These are phyloP conservation scores for Stephania japonica DNA, from an alignment of 164 flowering plant genomes.

Conservation along the genomic window DNA sequence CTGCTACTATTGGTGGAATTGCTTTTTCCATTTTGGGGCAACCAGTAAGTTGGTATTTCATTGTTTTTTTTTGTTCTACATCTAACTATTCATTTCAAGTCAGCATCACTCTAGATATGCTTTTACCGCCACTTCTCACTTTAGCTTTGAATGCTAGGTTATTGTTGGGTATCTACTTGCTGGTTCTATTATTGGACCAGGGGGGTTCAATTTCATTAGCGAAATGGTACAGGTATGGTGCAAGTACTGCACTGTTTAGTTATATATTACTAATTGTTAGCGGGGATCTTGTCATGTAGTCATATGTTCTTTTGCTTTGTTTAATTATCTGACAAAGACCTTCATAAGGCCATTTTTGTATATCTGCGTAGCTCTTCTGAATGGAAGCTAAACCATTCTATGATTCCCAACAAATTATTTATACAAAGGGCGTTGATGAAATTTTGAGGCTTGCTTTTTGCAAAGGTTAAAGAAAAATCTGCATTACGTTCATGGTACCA, in stretches of 20 bases:
- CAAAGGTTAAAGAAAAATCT: too few species aligned
- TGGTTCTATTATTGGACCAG: constrained; percentile 93
- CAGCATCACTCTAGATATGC: constrained; percentile 3
- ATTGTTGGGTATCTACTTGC: constrained; percentile 93
- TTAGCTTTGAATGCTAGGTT: constrained; percentile 36
- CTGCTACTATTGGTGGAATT: constrained; percentile 96
- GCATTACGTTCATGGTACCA: too few species aligned
- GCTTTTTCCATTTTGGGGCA: constrained; percentile 87
- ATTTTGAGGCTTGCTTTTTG: too few species aligned
- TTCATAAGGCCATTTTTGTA: background rate
- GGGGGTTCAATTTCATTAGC: constrained; percentile 76
- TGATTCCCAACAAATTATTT: background rate
- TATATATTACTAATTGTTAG: constrained; percentile 2
- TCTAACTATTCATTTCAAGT: constrained; percentile 2
- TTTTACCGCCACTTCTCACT: background rate
- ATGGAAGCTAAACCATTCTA: background rate
- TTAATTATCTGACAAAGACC: background rate
- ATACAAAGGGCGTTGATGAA: too few species aligned
- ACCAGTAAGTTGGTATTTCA: constrained; percentile 55
- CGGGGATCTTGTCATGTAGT: background rate
- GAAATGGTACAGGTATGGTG: constrained; percentile 88
- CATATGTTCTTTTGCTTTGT: background rate
- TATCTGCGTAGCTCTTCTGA: background rate
- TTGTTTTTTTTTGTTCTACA: constrained; percentile 1
- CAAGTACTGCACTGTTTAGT: background rate